Conservation (phyloP, 2,329 filamentous ascomycete genomes). For the Magnaporthiopsis rhizophila region DNA sequence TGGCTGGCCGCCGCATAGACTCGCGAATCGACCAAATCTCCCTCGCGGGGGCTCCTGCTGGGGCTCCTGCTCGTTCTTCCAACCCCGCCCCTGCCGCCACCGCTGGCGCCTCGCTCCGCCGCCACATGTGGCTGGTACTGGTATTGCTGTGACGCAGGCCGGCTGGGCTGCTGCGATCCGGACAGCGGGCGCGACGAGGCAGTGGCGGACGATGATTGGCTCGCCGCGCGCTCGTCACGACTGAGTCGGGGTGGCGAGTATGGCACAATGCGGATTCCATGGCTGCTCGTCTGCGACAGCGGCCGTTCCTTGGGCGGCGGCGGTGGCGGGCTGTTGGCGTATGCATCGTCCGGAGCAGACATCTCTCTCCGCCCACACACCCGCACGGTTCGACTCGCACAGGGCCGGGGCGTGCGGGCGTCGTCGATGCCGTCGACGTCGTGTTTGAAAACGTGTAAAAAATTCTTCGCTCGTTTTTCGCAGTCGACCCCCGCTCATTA, state of each 20-base stretch:
- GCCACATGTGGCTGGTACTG: constrained; percentile 8
- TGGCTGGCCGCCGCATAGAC: constrained; percentile 17
- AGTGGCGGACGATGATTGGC: constrained; percentile 15
- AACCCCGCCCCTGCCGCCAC: not conserved
- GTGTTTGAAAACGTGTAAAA: not conserved
- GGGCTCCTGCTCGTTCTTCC: too few species aligned
- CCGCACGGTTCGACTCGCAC: constrained; percentile 16
- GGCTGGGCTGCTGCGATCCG: not conserved
- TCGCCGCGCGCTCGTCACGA: constrained; percentile 14
- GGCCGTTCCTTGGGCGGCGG: constrained; percentile 31
- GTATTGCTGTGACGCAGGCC: constrained; percentile 2
- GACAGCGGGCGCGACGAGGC: constrained; percentile 7
- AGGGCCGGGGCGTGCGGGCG: constrained; percentile 8
- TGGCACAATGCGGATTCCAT: constrained; percentile 39
- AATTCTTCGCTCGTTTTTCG: not conserved
- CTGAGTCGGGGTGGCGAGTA: constrained; percentile 37
- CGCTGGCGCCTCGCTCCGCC: not conserved
- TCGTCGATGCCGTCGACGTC: not conserved
- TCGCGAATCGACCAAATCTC: constrained; percentile 11
- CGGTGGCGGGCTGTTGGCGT: constrained; percentile 18
- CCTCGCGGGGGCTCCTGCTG: not conserved
- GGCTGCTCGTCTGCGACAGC: constrained; percentile 32
- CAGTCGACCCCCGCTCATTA: not conserved
- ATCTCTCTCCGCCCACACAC: constrained; percentile 17
- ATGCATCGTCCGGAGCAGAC: constrained; percentile 17